Percentiles rank a stretch among this genome's conserved stretches.
Conservation (phyloP, 163 green algal species). For the Scenedesmus sp. region DNA sequence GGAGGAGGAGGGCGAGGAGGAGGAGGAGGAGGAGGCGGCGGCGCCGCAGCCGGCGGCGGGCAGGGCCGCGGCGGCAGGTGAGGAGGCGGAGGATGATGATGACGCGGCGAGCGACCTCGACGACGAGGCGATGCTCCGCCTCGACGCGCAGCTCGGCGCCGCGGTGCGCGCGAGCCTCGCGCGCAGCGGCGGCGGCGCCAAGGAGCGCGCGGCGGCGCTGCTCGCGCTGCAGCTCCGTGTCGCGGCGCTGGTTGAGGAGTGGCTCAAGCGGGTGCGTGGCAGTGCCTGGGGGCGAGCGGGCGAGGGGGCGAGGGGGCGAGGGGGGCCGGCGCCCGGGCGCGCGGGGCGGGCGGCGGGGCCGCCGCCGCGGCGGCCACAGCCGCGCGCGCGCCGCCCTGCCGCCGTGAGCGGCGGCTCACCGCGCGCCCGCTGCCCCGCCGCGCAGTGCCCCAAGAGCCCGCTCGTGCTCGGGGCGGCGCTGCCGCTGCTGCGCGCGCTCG, state of each 20-base stretch:
- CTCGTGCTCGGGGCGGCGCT: conserved; percentile 45
- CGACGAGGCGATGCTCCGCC: conserved; percentile 46
- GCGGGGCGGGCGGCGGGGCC: no score
- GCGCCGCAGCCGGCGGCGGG: conserved; percentile 3
- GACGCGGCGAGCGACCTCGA: conserved; percentile 46
- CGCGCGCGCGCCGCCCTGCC: background rate
- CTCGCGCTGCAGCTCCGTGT: conserved; percentile 51
- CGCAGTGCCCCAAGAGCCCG: conserved; percentile 44
- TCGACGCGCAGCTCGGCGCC: conserved; percentile 43
- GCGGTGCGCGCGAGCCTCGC: conserved; percentile 14
- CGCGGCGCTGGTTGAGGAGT: conserved; percentile 57
- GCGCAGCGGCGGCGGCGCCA: conserved; percentile 33
- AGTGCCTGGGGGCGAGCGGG: background rate
- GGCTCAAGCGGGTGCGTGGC: conserved; percentile 20
- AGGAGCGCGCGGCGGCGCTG: conserved; percentile 53
- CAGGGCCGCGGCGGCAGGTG: conserved; percentile 8
- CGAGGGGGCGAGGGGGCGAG: no score
- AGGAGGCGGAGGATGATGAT: conserved; percentile 42
- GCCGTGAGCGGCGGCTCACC: background rate
- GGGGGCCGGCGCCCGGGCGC: no score
- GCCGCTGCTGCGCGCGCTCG: conserved; percentile 53
- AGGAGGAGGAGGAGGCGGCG: background rate
- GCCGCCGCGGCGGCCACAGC: no score
- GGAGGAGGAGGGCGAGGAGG: background rate
- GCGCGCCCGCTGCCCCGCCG: background rate